These are phyloP conservation scores for Dipteronia dyeriana DNA, from an alignment of 345 rosid genomes.

Conservation along the genomic window DNA sequence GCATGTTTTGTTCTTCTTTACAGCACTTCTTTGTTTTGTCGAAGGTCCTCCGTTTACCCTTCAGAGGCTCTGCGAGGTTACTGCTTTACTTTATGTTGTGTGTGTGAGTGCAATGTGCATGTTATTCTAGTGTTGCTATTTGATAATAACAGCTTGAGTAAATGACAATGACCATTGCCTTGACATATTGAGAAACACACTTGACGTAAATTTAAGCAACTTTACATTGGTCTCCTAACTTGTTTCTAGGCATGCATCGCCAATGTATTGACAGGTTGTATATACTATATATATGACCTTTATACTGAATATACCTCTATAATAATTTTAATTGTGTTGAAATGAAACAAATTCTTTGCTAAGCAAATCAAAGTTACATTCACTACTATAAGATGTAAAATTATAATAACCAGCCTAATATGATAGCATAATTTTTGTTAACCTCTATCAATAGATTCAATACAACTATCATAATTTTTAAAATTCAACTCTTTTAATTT, in stretches of 20 bases:
- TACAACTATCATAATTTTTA: not conserved
- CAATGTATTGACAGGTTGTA: not conserved
- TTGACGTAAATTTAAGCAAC: not conserved
- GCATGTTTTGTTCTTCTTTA: slow-evolving; percentile 9
- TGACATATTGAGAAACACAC: not conserved
- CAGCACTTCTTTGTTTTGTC: slow-evolving; percentile 70
- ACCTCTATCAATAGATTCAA: not conserved
- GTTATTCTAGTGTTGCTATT: not conserved
- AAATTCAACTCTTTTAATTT: too few relatives aligned
- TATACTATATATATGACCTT: not conserved
- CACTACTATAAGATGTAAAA: not conserved
- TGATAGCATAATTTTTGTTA: not conserved
- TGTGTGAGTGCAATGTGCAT: not conserved
- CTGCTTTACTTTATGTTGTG: slow-evolving; percentile 5
- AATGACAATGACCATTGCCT: not conserved
- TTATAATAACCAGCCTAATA: not conserved
- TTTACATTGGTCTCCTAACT: not conserved
- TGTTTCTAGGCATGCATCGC: not conserved
- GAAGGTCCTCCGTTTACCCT: slow-evolving; percentile 97
- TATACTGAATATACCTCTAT: not conserved
- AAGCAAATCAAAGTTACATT: not conserved
- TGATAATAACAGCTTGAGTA: not conserved
- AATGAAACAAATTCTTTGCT: not conserved
- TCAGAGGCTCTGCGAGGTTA: slow-evolving; percentile 93
- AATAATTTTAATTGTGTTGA: not conserved